These are phyloP conservation scores for Solanum pinnatisectum DNA, from an alignment of 257 asterid genomes.

Conservation along the genomic window DNA sequence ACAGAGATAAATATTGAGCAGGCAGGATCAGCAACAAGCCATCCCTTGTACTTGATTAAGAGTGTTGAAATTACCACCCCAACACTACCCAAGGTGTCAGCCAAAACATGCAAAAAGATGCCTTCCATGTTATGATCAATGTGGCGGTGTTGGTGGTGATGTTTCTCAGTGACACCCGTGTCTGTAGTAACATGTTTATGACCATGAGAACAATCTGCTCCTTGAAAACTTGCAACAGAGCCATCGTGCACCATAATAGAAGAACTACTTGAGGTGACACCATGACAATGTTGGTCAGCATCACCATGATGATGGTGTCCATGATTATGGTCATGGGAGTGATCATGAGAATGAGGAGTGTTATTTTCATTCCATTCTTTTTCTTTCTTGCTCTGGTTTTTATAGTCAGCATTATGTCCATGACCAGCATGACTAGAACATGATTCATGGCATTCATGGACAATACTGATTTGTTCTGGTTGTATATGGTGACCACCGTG, in stretches of 20 bases:
- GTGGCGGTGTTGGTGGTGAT: constrained; percentile 61
- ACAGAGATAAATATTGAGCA: constrained; percentile 88
- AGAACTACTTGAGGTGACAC: neutral
- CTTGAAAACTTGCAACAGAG: neutral
- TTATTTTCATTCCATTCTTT: neutral
- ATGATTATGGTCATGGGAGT: constrained; percentile 7
- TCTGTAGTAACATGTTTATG: constrained; percentile 18
- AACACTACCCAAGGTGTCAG: constrained; percentile 93
- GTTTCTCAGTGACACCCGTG: constrained; percentile 17
- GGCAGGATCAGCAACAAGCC: constrained; percentile 96
- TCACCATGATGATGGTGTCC: constrained; percentile 9
- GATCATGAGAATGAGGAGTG: neutral
- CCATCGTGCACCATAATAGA: neutral
- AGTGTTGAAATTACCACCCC: constrained; percentile 90
- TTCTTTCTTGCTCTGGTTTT: neutral
- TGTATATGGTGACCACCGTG: constrained; percentile 11
- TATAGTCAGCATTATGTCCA: constrained; percentile 10
- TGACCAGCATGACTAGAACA: constrained; percentile 11
- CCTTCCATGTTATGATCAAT: constrained; percentile 99
- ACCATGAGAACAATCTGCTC: neutral
- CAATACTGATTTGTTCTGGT: constrained; percentile 11
- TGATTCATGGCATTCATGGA: constrained; percentile 17
- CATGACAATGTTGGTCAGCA: constrained; percentile 4
- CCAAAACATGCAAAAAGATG: constrained; percentile 90
- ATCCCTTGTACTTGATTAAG: constrained; percentile 85